Evolutionary conservation across 2,329 filamentous ascomycete species (phyloP).

Genomic region (Pseudocercospora cruenta): DNA sequence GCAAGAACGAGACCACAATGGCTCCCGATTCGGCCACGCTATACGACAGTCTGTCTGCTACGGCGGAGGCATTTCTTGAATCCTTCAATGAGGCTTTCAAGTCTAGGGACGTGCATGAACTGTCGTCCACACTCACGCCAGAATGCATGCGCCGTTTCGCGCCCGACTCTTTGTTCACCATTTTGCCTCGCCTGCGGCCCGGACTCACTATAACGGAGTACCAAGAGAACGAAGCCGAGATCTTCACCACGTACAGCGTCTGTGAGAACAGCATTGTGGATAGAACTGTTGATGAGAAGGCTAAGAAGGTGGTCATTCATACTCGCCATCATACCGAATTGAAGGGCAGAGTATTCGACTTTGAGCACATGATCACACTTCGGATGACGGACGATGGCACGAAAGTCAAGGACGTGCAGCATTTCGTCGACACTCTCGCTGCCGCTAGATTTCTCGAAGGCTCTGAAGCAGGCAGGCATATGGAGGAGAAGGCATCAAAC

Average conservation of each 20-base stretch:
- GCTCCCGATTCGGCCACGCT: background rate
- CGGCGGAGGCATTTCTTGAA: background rate
- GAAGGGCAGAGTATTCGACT: background rate
- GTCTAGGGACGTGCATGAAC: background rate
- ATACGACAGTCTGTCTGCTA: background rate
- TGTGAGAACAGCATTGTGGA: constrained; percentile 4
- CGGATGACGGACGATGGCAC: background rate
- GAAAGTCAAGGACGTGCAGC: constrained; percentile 1
- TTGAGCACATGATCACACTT: constrained; percentile 2
- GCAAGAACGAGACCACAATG: background rate
- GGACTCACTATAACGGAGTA: background rate
- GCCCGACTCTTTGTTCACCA: background rate
- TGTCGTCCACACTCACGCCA: background rate
- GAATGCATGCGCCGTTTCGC: background rate
- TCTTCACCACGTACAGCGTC: background rate
- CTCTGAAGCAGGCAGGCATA: background rate
- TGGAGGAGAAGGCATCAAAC: background rate
- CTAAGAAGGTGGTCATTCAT: background rate
- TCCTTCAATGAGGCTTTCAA: constrained; percentile 1
- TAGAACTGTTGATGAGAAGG: background rate
- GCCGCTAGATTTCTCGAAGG: background rate
- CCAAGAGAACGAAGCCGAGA: background rate
- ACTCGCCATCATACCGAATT: background rate
- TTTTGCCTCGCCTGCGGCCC: background rate
- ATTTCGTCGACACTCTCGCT: background rate